phyloP scores from a whole-genome alignment of 1,284 basidiomycete genomes.

The Sphagnurus paluster region DNA sequence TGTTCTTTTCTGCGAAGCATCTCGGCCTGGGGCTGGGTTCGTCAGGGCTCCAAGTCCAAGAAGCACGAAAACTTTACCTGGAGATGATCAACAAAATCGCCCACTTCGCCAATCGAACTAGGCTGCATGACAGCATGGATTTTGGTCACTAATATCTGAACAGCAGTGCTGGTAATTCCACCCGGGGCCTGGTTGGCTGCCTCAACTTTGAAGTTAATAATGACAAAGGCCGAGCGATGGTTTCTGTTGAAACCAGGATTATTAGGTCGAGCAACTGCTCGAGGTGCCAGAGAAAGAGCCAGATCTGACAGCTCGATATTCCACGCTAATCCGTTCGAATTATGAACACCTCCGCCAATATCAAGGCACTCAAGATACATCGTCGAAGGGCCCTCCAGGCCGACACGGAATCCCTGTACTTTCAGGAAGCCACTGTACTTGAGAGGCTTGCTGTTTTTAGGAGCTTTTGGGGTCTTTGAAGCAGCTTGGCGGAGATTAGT shows the following conservation, averaged over 20 bases:
- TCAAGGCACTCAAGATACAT: conserved; percentile 75
- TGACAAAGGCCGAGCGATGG: conserved; percentile 80
- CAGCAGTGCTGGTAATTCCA: conserved; percentile 33
- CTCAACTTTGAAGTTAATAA: conserved; percentile 64
- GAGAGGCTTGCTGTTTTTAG: conserved; percentile 17
- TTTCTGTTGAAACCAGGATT: conserved; percentile 51
- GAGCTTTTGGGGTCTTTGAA: conserved; percentile 17
- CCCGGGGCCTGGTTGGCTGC: conserved; percentile 33
- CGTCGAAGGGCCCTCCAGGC: conserved; percentile 67
- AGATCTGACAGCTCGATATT: conserved; percentile 68
- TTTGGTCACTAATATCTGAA: conserved; percentile 65
- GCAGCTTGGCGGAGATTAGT: conserved; percentile 44
- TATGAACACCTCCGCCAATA: conserved; percentile 62
- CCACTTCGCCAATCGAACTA: conserved; percentile 84
- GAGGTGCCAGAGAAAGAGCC: conserved; percentile 72
- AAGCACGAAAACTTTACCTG: conserved; percentile 47
- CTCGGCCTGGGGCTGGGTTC: conserved; percentile 54
- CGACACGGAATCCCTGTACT: conserved; percentile 77
- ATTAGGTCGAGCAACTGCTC: conserved; percentile 34
- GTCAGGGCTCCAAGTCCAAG: conserved; percentile 2
- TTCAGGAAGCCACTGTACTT: conserved; percentile 56
- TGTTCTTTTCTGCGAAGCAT: conserved; percentile 71
- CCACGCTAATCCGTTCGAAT: conserved; percentile 49
- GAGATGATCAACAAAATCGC: conserved; percentile 83
- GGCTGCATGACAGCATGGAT: conserved; percentile 92